phyloP scores from a whole-genome alignment of 1,284 basidiomycete species.

The Irpex rosettiformis region DNA sequence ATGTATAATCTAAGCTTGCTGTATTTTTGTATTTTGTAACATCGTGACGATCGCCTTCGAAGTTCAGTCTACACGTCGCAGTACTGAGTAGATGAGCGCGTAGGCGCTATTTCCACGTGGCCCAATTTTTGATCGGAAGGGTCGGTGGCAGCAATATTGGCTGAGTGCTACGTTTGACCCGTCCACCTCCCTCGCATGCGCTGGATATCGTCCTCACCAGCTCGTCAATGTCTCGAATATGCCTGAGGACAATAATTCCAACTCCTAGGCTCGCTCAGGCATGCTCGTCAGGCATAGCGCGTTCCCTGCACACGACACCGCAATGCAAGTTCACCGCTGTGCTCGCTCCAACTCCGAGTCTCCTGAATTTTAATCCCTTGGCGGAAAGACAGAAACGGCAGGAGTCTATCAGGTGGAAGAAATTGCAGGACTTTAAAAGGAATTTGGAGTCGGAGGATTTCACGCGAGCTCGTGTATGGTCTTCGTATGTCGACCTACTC shows the following conservation, averaged over 20 bases:
- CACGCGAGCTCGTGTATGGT: slow-evolving; percentile 42
- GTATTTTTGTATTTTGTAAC: too few relatives aligned
- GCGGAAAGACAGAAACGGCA: neutral
- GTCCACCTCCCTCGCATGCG: neutral
- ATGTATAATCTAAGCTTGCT: too few relatives aligned
- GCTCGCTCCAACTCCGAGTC: neutral
- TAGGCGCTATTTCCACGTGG: neutral
- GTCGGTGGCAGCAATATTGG: neutral
- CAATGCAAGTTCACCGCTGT: neutral
- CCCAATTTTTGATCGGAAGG: neutral
- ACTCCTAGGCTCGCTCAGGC: neutral
- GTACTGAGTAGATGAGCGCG: too few relatives aligned
- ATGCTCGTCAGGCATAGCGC: neutral
- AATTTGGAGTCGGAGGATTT: slow-evolving; percentile 34
- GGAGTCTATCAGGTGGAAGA: slow-evolving; percentile 20
- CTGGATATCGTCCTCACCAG: neutral
- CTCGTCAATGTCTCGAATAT: slow-evolving; percentile 5
- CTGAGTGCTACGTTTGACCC: neutral
- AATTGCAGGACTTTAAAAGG: slow-evolving; percentile 30
- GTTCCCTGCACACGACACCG: neutral
- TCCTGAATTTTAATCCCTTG: neutral
- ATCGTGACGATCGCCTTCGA: too few relatives aligned
- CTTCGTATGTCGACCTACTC: slow-evolving; percentile 53
- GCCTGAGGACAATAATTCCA: neutral
- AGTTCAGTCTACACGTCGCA: too few relatives aligned